Evolutionary conservation across 2,329 filamentous ascomycete genomes (phyloP).

Genomic region (Leptographium radiaticola): DNA sequence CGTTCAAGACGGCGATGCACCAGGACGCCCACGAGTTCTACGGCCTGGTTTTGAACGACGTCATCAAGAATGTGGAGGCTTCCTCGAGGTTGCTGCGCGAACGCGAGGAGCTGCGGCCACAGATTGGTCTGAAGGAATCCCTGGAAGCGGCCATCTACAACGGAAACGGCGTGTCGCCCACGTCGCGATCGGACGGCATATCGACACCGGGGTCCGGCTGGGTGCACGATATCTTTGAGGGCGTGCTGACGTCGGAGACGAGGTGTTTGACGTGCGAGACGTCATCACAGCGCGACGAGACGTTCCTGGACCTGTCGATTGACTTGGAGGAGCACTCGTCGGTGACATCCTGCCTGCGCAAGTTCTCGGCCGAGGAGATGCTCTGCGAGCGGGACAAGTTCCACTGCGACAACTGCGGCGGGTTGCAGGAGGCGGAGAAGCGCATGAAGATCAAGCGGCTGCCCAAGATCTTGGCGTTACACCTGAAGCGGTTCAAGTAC

Average conservation of each 20-base stretch:
- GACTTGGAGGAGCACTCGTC: constrained; percentile 92
- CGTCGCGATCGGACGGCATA: constrained; percentile 22
- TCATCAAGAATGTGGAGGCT: constrained; percentile 86
- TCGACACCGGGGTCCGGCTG: constrained; percentile 60
- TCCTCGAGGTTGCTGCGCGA: constrained; percentile 46
- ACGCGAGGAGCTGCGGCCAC: constrained; percentile 14
- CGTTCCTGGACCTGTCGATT: constrained; percentile 90
- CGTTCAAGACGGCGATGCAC: constrained; percentile 95
- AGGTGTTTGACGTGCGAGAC: constrained; percentile 95
- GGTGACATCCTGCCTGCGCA: constrained; percentile 85
- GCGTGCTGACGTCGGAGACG: constrained; percentile 87
- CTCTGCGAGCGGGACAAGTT: constrained; percentile 98
- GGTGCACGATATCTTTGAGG: constrained; percentile 97
- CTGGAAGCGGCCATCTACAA: constrained; percentile 29
- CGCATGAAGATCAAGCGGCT: constrained; percentile 97
- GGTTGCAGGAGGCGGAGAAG: constrained; percentile 94
- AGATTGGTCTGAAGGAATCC: constrained; percentile 36
- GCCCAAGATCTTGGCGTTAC: constrained; percentile 80
- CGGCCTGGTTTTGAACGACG: constrained; percentile 86
- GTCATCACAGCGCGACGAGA: constrained; percentile 86
- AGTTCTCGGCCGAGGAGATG: constrained; percentile 98
- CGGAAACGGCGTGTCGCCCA: constrained; percentile 14
- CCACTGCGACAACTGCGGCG: constrained; percentile 93
- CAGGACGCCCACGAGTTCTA: constrained; percentile 98
- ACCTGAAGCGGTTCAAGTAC: constrained; percentile 96